Percentiles rank a stretch among this genome's conserved stretches.
phyloP scores from a whole-genome alignment of 805 yeast genomes.

The Saccharomyces mikatae region DNA sequence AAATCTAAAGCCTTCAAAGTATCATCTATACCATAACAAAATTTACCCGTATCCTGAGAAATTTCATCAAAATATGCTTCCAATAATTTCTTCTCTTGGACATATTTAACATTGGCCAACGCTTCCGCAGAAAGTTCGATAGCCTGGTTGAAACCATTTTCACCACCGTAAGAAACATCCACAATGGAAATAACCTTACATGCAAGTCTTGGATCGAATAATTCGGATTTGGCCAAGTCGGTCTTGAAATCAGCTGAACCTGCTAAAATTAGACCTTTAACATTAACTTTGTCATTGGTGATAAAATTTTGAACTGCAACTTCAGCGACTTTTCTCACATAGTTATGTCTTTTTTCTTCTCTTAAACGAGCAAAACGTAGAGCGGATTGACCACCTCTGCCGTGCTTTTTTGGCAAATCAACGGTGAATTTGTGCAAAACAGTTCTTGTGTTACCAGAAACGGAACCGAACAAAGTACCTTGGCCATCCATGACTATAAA shows the following conservation, averaged over 20 bases:
- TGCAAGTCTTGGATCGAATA: slow-evolving; percentile 84
- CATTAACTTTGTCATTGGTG: slow-evolving; percentile 88
- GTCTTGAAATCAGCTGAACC: slow-evolving; percentile 99
- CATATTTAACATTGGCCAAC: slow-evolving; percentile 90
- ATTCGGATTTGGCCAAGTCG: slow-evolving; percentile 84
- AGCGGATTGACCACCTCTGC: slow-evolving; percentile 99
- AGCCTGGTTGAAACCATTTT: slow-evolving; percentile 98
- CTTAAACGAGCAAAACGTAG: slow-evolving; percentile 97
- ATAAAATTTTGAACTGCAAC: slow-evolving; percentile 96
- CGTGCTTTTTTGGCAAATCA: slow-evolving; percentile 98
- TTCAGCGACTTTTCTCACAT: slow-evolving; percentile 96
- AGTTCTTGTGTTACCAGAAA: slow-evolving; percentile 95
- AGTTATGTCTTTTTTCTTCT: slow-evolving; percentile 98
- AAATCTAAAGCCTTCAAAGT: slow-evolving; percentile 92
- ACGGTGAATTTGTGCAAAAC: slow-evolving; percentile 93
- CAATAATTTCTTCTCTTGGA: slow-evolving; percentile 94
- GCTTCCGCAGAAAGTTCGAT: slow-evolving; percentile 97
- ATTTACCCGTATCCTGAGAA: slow-evolving; percentile 93
- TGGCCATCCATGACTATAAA: slow-evolving; percentile 99
- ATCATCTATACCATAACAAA: slow-evolving; percentile 96
- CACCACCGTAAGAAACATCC: slow-evolving; percentile 98
- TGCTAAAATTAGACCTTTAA: slow-evolving; percentile 89
- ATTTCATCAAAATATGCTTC: slow-evolving; percentile 92
- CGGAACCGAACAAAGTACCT: slow-evolving; percentile 91
- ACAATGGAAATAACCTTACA: slow-evolving; percentile 86